Evolutionary conservation across 1,284 basidiomycete species (phyloP).

Genomic region (Ustilago hordei): DNA sequence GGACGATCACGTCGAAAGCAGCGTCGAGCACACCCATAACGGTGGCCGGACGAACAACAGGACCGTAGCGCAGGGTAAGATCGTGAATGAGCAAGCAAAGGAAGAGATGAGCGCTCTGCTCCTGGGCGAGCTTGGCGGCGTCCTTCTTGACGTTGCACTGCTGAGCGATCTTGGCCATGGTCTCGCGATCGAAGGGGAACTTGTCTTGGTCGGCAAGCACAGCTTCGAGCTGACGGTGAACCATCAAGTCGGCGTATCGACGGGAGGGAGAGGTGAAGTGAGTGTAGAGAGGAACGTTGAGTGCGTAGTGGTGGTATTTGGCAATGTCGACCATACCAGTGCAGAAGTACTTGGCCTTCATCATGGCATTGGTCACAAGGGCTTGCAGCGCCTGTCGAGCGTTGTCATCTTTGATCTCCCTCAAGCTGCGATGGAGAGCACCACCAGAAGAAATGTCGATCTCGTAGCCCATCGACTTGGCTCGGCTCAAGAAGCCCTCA

Average conservation of each 20-base stretch:
- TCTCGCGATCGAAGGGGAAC: constrained; percentile 95
- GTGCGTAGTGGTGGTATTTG: constrained; percentile 93
- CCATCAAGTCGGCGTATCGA: constrained; percentile 89
- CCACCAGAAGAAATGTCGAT: constrained; percentile 85
- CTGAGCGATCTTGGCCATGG: constrained; percentile 92
- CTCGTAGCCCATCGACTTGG: constrained; percentile 78
- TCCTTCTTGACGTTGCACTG: constrained; percentile 82
- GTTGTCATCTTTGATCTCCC: constrained; percentile 73
- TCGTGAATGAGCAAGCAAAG: constrained; percentile 92
- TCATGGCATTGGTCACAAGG: constrained; percentile 87
- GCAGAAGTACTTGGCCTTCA: constrained; percentile 96
- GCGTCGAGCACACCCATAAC: constrained; percentile 94
- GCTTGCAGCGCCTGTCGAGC: constrained; percentile 83
- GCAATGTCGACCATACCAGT: constrained; percentile 99
- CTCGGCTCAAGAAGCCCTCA: constrained; percentile 71
- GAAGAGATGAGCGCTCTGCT: constrained; percentile 94
- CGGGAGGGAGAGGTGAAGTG: constrained; percentile 81
- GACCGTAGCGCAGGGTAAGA: constrained; percentile 91
- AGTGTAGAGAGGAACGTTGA: constrained; percentile 92
- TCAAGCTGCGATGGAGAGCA: constrained; percentile 85
- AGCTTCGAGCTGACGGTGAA: constrained; percentile 96
- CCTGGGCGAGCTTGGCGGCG: constrained; percentile 89
- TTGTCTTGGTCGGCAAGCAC: constrained; percentile 80
- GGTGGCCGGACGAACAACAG: constrained; percentile 85
- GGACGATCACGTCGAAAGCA: constrained; percentile 92